Base-by-base conservation (phyloP, 1,139 yeast species). In the Yamadazyma triangularis region DNA sequence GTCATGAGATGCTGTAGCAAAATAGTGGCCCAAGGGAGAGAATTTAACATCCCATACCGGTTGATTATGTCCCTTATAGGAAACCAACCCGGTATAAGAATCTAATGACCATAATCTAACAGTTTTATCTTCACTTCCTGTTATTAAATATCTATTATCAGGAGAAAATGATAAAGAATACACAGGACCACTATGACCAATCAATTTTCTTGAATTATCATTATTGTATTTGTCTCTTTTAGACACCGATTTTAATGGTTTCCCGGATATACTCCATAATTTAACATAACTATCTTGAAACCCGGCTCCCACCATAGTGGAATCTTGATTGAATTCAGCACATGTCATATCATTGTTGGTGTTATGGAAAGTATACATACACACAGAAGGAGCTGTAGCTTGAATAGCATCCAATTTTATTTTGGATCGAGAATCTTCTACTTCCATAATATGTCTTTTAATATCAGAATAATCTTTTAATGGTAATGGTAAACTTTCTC, bases 321-420 rank as follows among this genome's bases (percentile, higher is more conserved):
- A 78, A 54, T 89, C 96, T 30, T 83, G 86, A 47, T 91, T 87
- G 60, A 89, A 89, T 39, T 80, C 85, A 31, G 91, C 56, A 34
- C 88, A 77, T 13, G 94, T 85, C 70, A 91, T 67, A 39, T 85
- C 94, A 43, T 85, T 84, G 52, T 85, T 83, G 8, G 97, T 85
- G 57, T 93, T 91, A 66, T 91, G 98, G 63, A 93, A 89, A 0
- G 98, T 91, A 62, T 91, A 93, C 96, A 91, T 87, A 58, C 98
- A 91, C 24, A 91, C 95, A 35, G 95, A 84, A 9, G 99, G 99
- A 16, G 93, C 74, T 18, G 87, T 67, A 1, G 94, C 83, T 56
- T 86, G 96, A 18, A 78, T 59, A 4, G 68, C 55, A 31, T 34
- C 35, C 32, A 91, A 57, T 40, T 69, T 72, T 31, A 91, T 77